Base-by-base conservation (phyloP, 23 red algal genomes). In the Gracilaria domingensis region DNA sequence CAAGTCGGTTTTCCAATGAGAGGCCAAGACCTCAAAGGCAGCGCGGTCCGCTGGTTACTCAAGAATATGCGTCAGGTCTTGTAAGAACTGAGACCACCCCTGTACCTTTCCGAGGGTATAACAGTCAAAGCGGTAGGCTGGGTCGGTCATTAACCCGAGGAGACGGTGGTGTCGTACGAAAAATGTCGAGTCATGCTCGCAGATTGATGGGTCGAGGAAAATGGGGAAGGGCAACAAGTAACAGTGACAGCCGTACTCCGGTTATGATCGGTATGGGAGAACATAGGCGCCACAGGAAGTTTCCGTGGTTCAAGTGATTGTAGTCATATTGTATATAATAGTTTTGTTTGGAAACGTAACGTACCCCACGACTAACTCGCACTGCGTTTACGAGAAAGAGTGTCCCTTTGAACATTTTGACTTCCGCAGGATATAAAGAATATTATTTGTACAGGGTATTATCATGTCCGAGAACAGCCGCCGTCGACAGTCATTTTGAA, bases 141-240 rank as follows among this genome's bases (percentile, higher is more conserved):
- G 55, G 66, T 26, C 66, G 87, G 13, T 81, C 87, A 35, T 54
- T 80, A 28, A 76, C 87, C 14, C 72, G 87, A n/a, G 71, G 45
- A 47, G 87, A 81, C 36, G 87, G 87, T 4, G 57, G 59, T 23
- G 87, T 80, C 17, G 87, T 90, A 35, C 87, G 87, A 26, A 90
- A 90, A 51, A 90, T 90, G 87, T 90, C 87, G 12, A 90, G 70
- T 72, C 87, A 81, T 66, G 87, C 87, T 25, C 71, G 75, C 30
- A 80, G 61, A 49, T 75, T 90, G 24, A 74, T 90, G 21, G 55
- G 74, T n/a, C 42, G 87, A 49, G 61, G 87, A 16, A 42, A 39
- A 21, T 65, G 79, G 53, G 58, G 54, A 59, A n/a, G 53, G 58
- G 79, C 33, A 1, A 65, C 33, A 28, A 65, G n/a, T 13, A 62